Base-by-base conservation (phyloP, 106 monocot genomes). In the Platanthera guangdongensis region DNA sequence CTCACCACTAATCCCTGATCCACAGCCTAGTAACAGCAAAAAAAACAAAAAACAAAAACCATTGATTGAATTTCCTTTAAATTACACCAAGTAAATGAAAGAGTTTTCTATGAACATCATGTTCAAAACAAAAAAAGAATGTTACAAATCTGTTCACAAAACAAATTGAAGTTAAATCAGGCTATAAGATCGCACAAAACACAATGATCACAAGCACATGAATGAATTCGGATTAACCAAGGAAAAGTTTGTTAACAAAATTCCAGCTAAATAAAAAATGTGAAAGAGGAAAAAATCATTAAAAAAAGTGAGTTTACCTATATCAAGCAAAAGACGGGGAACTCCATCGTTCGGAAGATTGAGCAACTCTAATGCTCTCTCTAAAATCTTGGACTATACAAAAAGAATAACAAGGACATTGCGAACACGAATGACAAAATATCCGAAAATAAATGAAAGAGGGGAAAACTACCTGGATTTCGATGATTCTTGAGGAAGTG, bases 1-100 rank as follows among this genome's bases (percentile, higher is more conserved):
- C 86, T 99, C 94, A 45, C 91, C 97, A 83, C 94, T 99, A 39
- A 99, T 94, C 39, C 97, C 97, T 49, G 94, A 94, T 30, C 97
- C 97, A 80, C 97, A 99, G 14, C 97, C 94, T 99, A 73, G 15
- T 14, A 55, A 49, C 71, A 48, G 72, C 69, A 64, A 51, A 13
- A 53, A 51, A 73, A 39, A 2, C 2, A 65, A n/a, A 32, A 1
- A 47, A 45, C 39, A 32, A 8, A 45, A 13, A 69, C 12, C 8
- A 46, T 9, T 14, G 14, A 53, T 39, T 39, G 8, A 30, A 67
- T 67, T 39, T 11, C 67, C 67, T 12, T 14, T 12, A 67, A 25
- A 67, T 67, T 28, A 67, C 4, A 67, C 30, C 12, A 32, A 67
- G 2, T 4, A 67, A 11, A 32, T 65, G 39, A 60, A 19, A 39